Conservation (phyloP, 768 basidiomycete genomes). For the Boletus pseudopeckii region DNA sequence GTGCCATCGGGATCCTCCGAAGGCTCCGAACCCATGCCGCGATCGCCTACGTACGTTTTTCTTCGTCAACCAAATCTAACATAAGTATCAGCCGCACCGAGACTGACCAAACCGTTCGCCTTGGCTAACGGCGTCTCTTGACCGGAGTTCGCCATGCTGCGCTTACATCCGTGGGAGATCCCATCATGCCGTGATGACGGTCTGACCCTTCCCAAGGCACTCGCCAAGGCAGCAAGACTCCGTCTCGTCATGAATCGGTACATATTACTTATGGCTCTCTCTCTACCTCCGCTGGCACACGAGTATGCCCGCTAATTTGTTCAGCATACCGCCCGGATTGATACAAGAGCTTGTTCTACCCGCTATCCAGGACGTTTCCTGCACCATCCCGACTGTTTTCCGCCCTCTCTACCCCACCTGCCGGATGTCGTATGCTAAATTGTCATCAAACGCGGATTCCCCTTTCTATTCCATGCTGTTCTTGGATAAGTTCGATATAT, state of each 20-base stretch:
- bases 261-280: slow-evolving; percentile 22
- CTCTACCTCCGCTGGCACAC: slow-evolving; percentile 13
- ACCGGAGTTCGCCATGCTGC: slow-evolving; percentile 11
- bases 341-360: slow-evolving; percentile 36
- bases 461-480: slow-evolving; percentile 41
- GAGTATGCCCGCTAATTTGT: slow-evolving; percentile 34
- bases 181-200: slow-evolving; percentile 27
- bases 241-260: slow-evolving; percentile 25
- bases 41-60: slow-evolving; percentile 19
- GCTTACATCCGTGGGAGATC: slow-evolving; percentile 27
- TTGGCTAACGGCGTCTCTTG: slow-evolving; percentile 19
- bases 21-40: slow-evolving; percentile 14
- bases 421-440: slow-evolving; percentile 29
- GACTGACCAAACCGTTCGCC: neutral
- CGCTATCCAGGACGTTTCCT: slow-evolving; percentile 27
- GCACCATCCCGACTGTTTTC: slow-evolving; percentile 35
- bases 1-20: slow-evolving; percentile 24
- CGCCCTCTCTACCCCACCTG: slow-evolving; percentile 33
- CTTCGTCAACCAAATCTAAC: slow-evolving; percentile 12
- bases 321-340: slow-evolving; percentile 33
- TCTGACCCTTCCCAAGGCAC: slow-evolving; percentile 24
- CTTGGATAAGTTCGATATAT: slow-evolving; percentile 46
- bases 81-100: neutral
- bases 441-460: slow-evolving; percentile 25
- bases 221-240: slow-evolving; percentile 19